Conservation (phyloP, 352 stramenopile genomes). For the Pythium scleroteichum region DNA sequence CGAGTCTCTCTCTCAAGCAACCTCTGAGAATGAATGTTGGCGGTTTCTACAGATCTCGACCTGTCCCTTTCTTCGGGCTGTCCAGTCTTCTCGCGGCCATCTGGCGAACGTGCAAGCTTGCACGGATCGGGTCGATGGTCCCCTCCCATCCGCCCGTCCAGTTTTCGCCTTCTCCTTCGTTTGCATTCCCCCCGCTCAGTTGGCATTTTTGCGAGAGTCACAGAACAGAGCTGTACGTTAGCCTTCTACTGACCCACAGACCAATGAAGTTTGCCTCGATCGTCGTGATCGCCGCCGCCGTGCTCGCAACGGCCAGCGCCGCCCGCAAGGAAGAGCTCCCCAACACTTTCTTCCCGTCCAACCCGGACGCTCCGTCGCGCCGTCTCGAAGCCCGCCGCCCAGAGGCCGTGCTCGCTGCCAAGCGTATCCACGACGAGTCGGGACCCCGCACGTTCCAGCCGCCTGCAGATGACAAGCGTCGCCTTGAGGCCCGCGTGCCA, state of each 20-base stretch:
- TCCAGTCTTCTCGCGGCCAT: not conserved
- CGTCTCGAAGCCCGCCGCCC: not conserved
- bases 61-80: not conserved
- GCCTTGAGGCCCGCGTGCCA: not conserved
- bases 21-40: conserved; percentile 1
- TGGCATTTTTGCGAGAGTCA: not conserved
- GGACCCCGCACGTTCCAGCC: not conserved
- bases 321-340: conserved; percentile 1
- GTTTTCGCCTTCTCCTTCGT: not conserved
- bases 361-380: not conserved
- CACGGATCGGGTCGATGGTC: not conserved
- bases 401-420: not conserved
- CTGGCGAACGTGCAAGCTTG: not conserved
- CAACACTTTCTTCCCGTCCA: conserved; percentile 4
- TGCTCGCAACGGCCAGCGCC: conserved; percentile 5
- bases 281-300: conserved; percentile 11
- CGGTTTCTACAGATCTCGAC: not conserved
- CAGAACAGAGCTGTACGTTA: conserved; percentile 14
- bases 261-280: conserved; percentile 22
- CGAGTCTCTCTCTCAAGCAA: not conserved
- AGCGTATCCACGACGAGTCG: too few relatives aligned
- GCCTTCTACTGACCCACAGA: not conserved
- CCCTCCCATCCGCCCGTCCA: not conserved
- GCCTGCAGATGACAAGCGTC: conserved; percentile 1
- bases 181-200: conserved; percentile 8